Conservation (phyloP, 305 asterid genomes). For the Lippia alba region DNA sequence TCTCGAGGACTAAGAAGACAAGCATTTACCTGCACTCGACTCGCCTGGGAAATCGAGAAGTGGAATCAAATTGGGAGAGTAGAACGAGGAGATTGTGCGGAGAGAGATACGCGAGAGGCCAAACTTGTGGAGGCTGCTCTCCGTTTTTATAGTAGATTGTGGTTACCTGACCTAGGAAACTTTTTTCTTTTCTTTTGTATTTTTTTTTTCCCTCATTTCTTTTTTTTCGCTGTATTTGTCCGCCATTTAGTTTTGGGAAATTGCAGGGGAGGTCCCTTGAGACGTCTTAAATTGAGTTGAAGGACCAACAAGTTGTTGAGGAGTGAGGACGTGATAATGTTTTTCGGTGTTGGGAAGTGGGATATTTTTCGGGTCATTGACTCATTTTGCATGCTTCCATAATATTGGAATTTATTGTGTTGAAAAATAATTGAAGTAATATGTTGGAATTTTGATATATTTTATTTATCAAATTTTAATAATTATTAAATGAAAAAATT, state of each 20-base stretch:
- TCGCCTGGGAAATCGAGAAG: conserved; percentile 40
- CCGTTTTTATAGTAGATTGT: conserved; percentile 29
- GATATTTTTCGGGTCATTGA: too few species aligned
- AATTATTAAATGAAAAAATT: too few species aligned
- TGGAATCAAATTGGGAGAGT: conserved; percentile 38
- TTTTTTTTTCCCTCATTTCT: neutral
- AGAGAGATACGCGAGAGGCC: conserved; percentile 16
- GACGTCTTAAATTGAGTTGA: neutral
- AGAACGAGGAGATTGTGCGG: conserved; percentile 42
- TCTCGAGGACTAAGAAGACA: neutral
- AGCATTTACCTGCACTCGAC: conserved; percentile 46
- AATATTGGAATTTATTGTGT: too few species aligned
- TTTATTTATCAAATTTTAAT: too few species aligned
- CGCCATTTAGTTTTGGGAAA: neutral
- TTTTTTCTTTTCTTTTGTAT: neutral
- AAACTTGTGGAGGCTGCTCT: neutral
- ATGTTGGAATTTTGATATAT: too few species aligned
- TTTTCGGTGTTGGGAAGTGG: too few species aligned
- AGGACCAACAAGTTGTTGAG: neutral
- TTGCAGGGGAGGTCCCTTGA: neutral
- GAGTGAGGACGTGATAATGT: too few species aligned
- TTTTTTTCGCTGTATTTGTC: neutral
- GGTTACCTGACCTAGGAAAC: conserved; percentile 32
- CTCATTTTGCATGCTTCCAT: too few species aligned
- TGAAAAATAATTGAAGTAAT: too few species aligned